Base-by-base conservation (phyloP, 805 yeast genomes). In the Candida verbasci region DNA sequence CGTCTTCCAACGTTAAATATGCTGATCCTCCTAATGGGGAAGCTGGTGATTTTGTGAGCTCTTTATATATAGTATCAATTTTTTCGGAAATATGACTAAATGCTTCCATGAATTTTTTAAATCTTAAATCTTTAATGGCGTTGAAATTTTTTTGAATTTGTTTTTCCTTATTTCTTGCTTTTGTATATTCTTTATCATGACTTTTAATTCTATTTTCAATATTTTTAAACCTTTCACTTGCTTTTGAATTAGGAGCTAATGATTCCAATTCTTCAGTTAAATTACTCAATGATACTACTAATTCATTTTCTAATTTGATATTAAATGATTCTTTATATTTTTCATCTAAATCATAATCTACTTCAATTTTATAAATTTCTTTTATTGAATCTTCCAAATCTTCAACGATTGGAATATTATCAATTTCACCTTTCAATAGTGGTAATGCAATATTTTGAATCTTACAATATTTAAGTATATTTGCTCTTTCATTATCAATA, bases 11-110 rank as follows among this genome's bases (percentile, higher is more conserved):
- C 0, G 91, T 82, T 39, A 93, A 66, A 43, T 86, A 82, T 0
- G 97, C 97, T n/a, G 93, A 80, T 1, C 97, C 97, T 29, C 97
- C 97, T 20, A 83, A 68, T 2, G 95, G 82, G 22, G 86, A 76
- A 0, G 80, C 74, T 3, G 71, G 60, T 0, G 84, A 74, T 45
- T 76, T 80, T 0, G 97, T 93, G 34, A 93, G 68, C 49, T 89
- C 97, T 52, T 88, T 82, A 58, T 91, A 93, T 8, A 87, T 80
- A 0, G 65, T 60, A 53, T 86, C 94, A 45, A 93, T 82, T 38
- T 74, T 71, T 2, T 66, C 69, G 3, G 91, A 76, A 22, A 91
- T 81, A 49, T 83, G 87, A n/a, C 75, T 71, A 49, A 82, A 88
- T 0, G 95, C 91, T 26, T 69, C 66, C 59, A 75, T 79, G 57